Base-by-base conservation (phyloP, 768 basidiomycete species). In the Gyrodon lividus region DNA sequence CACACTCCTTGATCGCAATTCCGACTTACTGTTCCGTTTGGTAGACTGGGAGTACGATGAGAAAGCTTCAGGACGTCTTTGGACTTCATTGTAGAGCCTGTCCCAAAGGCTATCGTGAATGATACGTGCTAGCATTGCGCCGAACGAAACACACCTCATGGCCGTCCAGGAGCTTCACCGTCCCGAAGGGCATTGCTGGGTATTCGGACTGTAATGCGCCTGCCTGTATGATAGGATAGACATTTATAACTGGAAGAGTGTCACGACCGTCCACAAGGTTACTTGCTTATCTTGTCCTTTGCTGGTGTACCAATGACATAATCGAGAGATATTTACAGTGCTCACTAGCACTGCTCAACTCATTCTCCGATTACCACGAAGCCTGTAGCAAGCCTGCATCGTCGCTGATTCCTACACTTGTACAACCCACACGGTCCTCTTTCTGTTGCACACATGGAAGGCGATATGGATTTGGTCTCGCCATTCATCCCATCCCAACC, bases 41-140 rank as follows among this genome's bases (percentile, higher is more conserved):
- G 49, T 77, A 76, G 30, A 6, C 40, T 49, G 20, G 23, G 39
- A 37, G 23, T 17, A 5, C 16, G 16, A 22, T 31, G 31, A 13
- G 31, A 30, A 33, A 46, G 14, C 38, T 41, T 20, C 16, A 40
- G 12, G 8, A 80, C 79, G 53, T 85, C 82, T 62, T 67, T 72
- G 41, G 66, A 65, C 44, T 72, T 76, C 54, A 55, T 50, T 14
- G 54, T 42, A n/a, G 50, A 45, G 14, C 84, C 83, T 0, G 83
- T 79, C 1, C 85, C 84, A 64, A 77, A 86, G 0, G 83, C 84
- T 48, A 87, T 79, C 6, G 48, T 37, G 31, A 5, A 28, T 10
- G n/a, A 33, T 13, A 17, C 35, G 24, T 28, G 16, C n/a, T 7
- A 23, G 16, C n/a, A 16, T 9, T 2, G 9, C 24, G 16, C 12